Base-by-base conservation (phyloP, 2,329 filamentous ascomycete genomes). In the Podosphaera leucotricha region DNA sequence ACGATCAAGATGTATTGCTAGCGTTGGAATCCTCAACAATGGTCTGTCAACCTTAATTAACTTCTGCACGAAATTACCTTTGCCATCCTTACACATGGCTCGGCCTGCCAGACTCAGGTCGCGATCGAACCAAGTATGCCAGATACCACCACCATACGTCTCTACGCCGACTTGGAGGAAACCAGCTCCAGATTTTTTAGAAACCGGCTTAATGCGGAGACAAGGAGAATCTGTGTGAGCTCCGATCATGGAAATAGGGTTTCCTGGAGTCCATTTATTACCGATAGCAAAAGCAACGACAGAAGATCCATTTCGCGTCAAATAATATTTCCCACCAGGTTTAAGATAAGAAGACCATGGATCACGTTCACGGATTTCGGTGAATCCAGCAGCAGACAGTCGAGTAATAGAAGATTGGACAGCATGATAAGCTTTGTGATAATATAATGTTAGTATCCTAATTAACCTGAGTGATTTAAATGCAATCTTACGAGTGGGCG, bases 101-200 rank as follows among this genome's bases (percentile, higher is more conserved):
- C 90, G 72, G 7, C 90, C 90, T 26, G 90, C 90, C 44, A 95
- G 75, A 54, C 82, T 80, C 49, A 98, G 66, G 60, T 98, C 90
- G 43, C 90, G 77, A 61, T 98, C 90, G 58, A 98, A 98, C 90
- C 80, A 98, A 40, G 83, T 92, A 62, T 94, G 86, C 87, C 87
- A 95, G 56, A 95, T 77, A 45, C 90, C 90, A 48, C 90, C 90
- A 44, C 90, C 90, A 57, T 98, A 98, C 1, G 84, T 87, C 67
- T 98, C 90, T 43, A 94, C 87, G 44, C 86, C 90, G 46, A 98
- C 77, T 63, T 98, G 90, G 49, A 94, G 64, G 61, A 90, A 98
- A 11, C 87, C 87, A 50, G 81, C 80, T 45, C 72, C 76, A 56
- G 73, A 71, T 64, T 87, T 90, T 64, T 87, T 93, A 57, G 83